Base-by-base conservation (phyloP, 768 basidiomycete genomes). In the Pleurotus platypus region DNA sequence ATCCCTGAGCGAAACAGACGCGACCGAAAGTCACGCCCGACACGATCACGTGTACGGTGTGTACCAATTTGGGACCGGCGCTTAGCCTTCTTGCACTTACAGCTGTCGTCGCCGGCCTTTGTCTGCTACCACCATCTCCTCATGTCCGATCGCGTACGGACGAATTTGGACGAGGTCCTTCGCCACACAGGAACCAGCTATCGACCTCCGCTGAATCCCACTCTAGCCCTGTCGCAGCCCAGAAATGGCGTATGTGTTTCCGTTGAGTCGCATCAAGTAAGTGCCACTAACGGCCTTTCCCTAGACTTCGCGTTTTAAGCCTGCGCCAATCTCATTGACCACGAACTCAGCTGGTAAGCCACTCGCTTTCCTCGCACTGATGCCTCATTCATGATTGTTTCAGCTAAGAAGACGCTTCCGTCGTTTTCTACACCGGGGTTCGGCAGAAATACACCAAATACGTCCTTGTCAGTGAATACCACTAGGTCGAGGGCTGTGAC, bases 291-390 rank as follows among this genome's bases (percentile, higher is more conserved):
- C 9, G 8, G 9, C 9, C 45, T 37, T 38, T 15, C 42, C 18
- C 64, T 55, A 66, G 57, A 49, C 64, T 6, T 74, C 74, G 45
- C 79, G 77, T 67, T 81, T 81, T 61, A 81, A 79, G 62, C 79
- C 79, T 12, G 76, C 77, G 7, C 18, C 39, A 16, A 61, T 61
- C 5, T 53, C 58, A 15, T 58, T 58, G 3, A 45, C 58, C 3
- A 30, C 58, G 40, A 57, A 48, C 12, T 49, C 62, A 16, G 20
- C 16, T 56, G 24, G 26, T 39, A 42, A 45, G 20, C 40, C 45
- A 49, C 16, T 58, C 20, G 38, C 35, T 46, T 18, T 46, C 13
- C 11, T 46, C 5, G 5, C 54, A 46, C 20, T 8, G 18, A 18
- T 46, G 6, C 20, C 47, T 55, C 16, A 55, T 47, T 56, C n/a